Conservation (phyloP, 2,329 filamentous ascomycete species). For the Metarhizium humberi region DNA sequence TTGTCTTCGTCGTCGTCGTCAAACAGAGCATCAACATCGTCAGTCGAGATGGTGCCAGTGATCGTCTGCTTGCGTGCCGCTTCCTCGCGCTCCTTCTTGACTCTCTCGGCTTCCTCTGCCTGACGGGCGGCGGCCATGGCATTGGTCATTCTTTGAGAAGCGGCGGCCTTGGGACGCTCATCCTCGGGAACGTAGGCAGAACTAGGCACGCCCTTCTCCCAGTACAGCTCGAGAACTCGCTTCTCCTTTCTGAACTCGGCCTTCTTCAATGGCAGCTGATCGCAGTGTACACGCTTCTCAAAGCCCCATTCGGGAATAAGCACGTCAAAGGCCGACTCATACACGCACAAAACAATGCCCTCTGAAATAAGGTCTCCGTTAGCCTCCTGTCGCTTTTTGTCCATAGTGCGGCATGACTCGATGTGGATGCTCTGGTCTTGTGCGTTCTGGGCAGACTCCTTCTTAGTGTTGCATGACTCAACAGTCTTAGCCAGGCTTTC, state of each 20-base stretch:
- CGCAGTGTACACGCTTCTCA: slow-evolving; percentile 98
- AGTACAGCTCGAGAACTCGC: slow-evolving; percentile 90
- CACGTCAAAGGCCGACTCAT: slow-evolving; percentile 97
- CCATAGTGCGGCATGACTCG: slow-evolving; percentile 92
- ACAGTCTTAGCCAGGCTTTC: slow-evolving; percentile 86
- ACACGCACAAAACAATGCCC: slow-evolving; percentile 92
- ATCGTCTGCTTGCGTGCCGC: slow-evolving; percentile 88
- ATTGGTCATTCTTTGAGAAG: slow-evolving; percentile 63
- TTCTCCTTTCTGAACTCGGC: slow-evolving; percentile 98
- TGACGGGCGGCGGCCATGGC: slow-evolving; percentile 69
- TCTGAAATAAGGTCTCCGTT: slow-evolving; percentile 91
- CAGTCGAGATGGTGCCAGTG: slow-evolving; percentile 85
- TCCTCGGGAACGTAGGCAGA: slow-evolving; percentile 95
- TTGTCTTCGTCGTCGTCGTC: slow-evolving; percentile 89
- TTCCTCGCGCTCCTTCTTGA: slow-evolving; percentile 80
- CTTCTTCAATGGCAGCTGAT: slow-evolving; percentile 95
- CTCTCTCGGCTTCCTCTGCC: slow-evolving; percentile 72
- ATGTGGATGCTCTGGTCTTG: slow-evolving; percentile 99
- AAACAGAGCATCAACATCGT: slow-evolving; percentile 91
- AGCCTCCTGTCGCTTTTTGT: slow-evolving; percentile 76
- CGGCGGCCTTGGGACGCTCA: slow-evolving; percentile 78
- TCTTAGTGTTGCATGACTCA: slow-evolving; percentile 97
- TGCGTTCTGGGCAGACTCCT: slow-evolving; percentile 92
- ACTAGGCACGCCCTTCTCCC: slow-evolving; percentile 98
- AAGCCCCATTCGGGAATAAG: slow-evolving; percentile 97